These are phyloP conservation scores for Fragilariopsis cylindrus DNA, from an alignment of 108 stramenopile genomes.

Conservation along the genomic window DNA sequence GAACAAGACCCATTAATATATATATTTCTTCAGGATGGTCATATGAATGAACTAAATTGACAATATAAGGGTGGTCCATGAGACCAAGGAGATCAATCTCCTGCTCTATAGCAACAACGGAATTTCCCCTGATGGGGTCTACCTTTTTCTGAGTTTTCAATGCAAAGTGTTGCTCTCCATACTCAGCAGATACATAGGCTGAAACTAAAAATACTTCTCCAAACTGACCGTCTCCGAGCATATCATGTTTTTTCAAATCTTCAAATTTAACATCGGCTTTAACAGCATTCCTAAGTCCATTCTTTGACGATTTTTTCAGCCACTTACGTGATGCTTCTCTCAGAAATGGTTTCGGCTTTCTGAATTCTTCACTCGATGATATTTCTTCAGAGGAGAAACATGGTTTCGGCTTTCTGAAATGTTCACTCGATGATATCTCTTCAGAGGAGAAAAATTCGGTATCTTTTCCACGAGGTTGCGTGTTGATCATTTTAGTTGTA, in stretches of 20 bases:
- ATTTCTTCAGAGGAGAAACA: background rate
- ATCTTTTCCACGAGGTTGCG: background rate
- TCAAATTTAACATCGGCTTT: constrained; percentile 30
- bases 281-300: constrained; percentile 21
- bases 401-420: too few relatives aligned
- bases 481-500: constrained; percentile 26
- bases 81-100: constrained; percentile 49
- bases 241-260: constrained; percentile 17
- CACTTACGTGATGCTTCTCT: constrained; percentile 20
- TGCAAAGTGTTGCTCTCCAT: constrained; percentile 72
- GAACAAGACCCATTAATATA: constrained; percentile 52
- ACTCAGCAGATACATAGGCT: constrained; percentile 50
- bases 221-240: constrained; percentile 55
- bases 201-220: constrained; percentile 88
- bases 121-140: constrained; percentile 24
- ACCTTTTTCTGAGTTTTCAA: constrained; percentile 68
- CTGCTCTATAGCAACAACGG: constrained; percentile 29
- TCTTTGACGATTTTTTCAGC: constrained; percentile 20
- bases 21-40: constrained; percentile 51
- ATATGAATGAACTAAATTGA: constrained; percentile 46
- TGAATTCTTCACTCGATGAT: background rate
- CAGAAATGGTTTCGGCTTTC: background rate
- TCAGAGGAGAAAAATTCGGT: constrained; percentile 65
- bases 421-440: constrained; percentile 2
- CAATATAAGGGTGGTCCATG: constrained; percentile 62